Conservation (phyloP, 1,284 basidiomycete species). For the Apiotrichum siamense region DNA sequence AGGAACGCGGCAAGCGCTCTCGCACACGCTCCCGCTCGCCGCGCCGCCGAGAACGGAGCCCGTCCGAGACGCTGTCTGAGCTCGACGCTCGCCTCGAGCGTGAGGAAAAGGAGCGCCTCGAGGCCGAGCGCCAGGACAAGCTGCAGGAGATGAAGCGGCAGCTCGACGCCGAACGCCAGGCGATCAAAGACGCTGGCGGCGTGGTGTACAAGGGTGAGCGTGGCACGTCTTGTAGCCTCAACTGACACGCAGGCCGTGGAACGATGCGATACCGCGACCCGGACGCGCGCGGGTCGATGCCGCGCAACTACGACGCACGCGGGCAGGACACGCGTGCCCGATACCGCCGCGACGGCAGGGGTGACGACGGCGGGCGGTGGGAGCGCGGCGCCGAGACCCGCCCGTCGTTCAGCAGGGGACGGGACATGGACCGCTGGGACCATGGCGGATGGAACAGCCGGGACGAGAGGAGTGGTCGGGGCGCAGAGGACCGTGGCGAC, state of each 20-base stretch:
- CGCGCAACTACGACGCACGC: constrained; percentile 29
- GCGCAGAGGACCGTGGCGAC: constrained; percentile 2
- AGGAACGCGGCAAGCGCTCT: constrained; percentile 8
- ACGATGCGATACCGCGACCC: constrained; percentile 47
- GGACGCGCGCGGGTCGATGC: constrained; percentile 24
- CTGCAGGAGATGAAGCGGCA: constrained; percentile 31
- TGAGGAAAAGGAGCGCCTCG: constrained; percentile 46
- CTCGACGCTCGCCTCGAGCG: constrained; percentile 46
- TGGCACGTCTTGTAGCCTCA: background rate
- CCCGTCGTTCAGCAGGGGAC: constrained; percentile 14
- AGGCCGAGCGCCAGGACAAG: constrained; percentile 27
- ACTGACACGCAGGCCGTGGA: constrained; percentile 35
- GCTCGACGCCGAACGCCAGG: constrained; percentile 30
- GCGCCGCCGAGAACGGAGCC: background rate
- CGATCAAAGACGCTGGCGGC: constrained; percentile 28
- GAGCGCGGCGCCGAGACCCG: constrained; percentile 20
- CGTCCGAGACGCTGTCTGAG: constrained; percentile 39
- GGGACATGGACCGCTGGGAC: constrained; percentile 33
- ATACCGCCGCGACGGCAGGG: background rate
- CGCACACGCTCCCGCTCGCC: constrained; percentile 5
- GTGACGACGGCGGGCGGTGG: constrained; percentile 10
- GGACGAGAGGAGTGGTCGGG: constrained; percentile 5
- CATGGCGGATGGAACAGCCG: constrained; percentile 14
- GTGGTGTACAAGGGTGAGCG: constrained; percentile 44
- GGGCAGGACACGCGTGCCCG: constrained; percentile 20